Conservation (phyloP, 495 filamentous ascomycete genomes). For the Aspergillus panamensis region DNA sequence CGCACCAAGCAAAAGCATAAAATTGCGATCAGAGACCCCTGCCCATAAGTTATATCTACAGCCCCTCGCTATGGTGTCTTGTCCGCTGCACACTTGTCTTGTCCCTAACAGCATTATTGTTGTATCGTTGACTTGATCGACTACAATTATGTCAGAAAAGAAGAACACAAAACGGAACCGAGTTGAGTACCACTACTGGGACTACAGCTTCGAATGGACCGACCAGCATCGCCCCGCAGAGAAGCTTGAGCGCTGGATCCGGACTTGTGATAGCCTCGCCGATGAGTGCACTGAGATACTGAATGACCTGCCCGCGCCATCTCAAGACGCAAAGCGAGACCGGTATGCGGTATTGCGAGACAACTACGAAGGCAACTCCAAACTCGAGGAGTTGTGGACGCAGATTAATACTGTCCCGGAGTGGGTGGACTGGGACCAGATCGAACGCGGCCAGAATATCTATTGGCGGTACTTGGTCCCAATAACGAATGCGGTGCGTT, state of each 20-base stretch:
- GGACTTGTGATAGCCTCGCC: conserved; percentile 65
- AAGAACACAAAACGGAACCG: conserved; percentile 11
- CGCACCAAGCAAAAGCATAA: no score
- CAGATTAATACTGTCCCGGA: conserved; percentile 68
- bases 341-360: conserved; percentile 59
- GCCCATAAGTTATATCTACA: background rate
- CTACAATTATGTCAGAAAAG: background rate
- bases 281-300: conserved; percentile 59
- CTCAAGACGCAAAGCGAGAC: conserved; percentile 44
- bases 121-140: background rate
- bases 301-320: conserved; percentile 48
- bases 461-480: conserved; percentile 71
- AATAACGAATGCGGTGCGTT: conserved; percentile 48
- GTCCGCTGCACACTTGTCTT: background rate
- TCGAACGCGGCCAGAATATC: conserved; percentile 56
- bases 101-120: no score
- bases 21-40: no score
- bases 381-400: conserved; percentile 58
- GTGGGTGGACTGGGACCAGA: conserved; percentile 83
- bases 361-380: conserved; percentile 53
- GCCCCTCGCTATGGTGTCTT: background rate
- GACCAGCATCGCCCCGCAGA: conserved; percentile 56
- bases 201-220: conserved; percentile 67
- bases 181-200: conserved; percentile 50
- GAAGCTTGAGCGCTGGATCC: conserved; percentile 53